Conservation (phyloP, 2,329 filamentous ascomycete species). For the Pseudopithomyces chartarum region DNA sequence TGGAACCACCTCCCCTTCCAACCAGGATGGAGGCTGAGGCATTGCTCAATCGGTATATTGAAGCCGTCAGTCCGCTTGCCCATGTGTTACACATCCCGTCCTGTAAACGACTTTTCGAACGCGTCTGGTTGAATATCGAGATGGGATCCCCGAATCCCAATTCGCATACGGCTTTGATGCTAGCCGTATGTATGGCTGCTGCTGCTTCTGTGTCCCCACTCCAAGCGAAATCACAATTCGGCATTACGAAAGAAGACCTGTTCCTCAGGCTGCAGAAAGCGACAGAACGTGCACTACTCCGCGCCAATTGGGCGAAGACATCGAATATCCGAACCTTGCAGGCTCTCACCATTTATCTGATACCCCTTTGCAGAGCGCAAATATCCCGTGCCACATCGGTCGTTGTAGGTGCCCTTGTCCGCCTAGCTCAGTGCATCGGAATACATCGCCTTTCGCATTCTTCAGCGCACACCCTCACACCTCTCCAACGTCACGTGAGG, state of each 20-base stretch:
- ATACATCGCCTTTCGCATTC: conserved; percentile 43
- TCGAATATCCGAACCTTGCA: conserved; percentile 45
- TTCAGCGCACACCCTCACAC: conserved; percentile 40
- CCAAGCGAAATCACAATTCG: conserved; percentile 46
- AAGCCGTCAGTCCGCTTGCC: conserved; percentile 45
- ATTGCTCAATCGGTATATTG: conserved; percentile 40
- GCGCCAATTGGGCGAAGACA: conserved; percentile 46
- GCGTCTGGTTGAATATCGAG: conserved; percentile 44
- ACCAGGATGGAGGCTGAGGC: conserved; percentile 43
- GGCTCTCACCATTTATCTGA: conserved; percentile 45
- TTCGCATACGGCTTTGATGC: conserved; percentile 43
- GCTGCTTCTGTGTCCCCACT: conserved; percentile 43
- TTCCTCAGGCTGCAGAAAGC: conserved; percentile 43
- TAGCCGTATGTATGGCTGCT: conserved; percentile 45
- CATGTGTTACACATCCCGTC: conserved; percentile 45
- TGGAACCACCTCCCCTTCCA: conserved; percentile 38
- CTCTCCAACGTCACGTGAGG: conserved; percentile 42
- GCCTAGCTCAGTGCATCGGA: conserved; percentile 45
- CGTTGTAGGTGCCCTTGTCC: conserved; percentile 44
- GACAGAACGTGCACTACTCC: conserved; percentile 42
- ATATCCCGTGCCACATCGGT: conserved; percentile 46
- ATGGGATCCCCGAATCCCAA: conserved; percentile 43
- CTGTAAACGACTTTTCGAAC: conserved; percentile 43
- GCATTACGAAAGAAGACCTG: conserved; percentile 44
- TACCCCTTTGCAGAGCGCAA: conserved; percentile 44